phyloP scores from a whole-genome alignment of 371 early-diverging fungal genomes.

The Sporodiniella umbellata region DNA sequence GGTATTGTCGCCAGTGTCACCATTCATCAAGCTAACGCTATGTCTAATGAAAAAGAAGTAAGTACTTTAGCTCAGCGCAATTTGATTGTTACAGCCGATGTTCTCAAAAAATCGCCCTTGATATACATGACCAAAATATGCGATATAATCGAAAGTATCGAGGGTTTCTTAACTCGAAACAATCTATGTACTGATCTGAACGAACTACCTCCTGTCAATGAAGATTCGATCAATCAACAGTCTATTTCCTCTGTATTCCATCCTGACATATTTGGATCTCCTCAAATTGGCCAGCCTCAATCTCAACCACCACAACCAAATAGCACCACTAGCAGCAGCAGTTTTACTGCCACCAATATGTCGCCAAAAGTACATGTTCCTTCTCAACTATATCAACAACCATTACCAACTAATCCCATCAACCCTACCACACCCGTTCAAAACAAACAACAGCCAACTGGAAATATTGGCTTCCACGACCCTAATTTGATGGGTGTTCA shows the following conservation, averaged over 20 bases:
- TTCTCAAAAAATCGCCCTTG: slow-evolving; percentile 43
- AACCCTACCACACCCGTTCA: slow-evolving; percentile 9
- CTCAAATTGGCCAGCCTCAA: slow-evolving; percentile 25
- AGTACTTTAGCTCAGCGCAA: slow-evolving; percentile 40
- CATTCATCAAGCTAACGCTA: slow-evolving; percentile 47
- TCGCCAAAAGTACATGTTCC: slow-evolving; percentile 15
- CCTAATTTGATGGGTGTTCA: slow-evolving; percentile 19
- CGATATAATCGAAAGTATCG: slow-evolving; percentile 39
- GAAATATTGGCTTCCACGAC: slow-evolving; percentile 9
- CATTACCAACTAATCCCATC: slow-evolving; percentile 12
- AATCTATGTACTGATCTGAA: slow-evolving; percentile 17
- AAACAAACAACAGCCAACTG: slow-evolving; percentile 9
- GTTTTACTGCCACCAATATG: slow-evolving; percentile 9
- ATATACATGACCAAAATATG: slow-evolving; percentile 50
- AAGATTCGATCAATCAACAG: slow-evolving; percentile 42
- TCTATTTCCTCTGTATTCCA: slow-evolving; percentile 28
- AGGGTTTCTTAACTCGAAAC: slow-evolving; percentile 26
- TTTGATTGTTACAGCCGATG: slow-evolving; percentile 36
- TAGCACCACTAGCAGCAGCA: slow-evolving; percentile 19
- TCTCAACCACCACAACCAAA: slow-evolving; percentile 26
- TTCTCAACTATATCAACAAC: slow-evolving; percentile 19
- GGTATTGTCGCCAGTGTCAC: slow-evolving; percentile 45
- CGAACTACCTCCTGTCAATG: slow-evolving; percentile 36
- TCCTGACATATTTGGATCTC: slow-evolving; percentile 19
- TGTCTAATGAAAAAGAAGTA: slow-evolving; percentile 37